phyloP scores from a whole-genome alignment of 345 rosid species.

The Brassica incana region DNA sequence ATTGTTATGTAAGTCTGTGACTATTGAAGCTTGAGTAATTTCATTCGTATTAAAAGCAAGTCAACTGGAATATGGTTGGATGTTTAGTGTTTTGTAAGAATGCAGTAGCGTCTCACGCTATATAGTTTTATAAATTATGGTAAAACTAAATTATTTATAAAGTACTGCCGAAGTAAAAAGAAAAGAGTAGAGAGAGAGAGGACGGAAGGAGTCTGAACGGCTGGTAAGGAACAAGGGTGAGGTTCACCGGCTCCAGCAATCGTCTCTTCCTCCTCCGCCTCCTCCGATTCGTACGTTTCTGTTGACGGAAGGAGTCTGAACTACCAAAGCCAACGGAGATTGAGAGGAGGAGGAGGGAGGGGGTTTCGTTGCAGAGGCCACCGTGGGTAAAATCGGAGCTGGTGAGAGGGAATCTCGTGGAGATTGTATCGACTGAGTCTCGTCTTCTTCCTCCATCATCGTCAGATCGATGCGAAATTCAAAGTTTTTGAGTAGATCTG shows the following conservation, averaged over 20 bases:
- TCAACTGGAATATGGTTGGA: not conserved
- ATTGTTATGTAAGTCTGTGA: not conserved
- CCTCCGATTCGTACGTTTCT: constrained; percentile 40
- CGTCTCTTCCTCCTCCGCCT: constrained; percentile 59
- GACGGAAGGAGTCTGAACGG: too few species aligned
- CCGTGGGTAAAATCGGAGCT: constrained; percentile 35
- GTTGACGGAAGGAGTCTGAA: constrained; percentile 36
- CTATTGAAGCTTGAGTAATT: too few species aligned
- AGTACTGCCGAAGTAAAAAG: not conserved
- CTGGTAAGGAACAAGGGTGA: too few species aligned
- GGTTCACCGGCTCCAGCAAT: constrained; percentile 67
- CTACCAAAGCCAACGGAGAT: constrained; percentile 39
- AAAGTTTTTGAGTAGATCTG: constrained; percentile 1
- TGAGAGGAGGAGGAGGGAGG: constrained; percentile 10
- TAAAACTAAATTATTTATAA: not conserved
- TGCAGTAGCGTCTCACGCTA: not conserved
- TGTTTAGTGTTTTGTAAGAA: not conserved
- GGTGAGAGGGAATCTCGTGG: constrained; percentile 42
- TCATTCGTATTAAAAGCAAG: too few species aligned
- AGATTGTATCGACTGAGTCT: constrained; percentile 46
- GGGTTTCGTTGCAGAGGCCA: constrained; percentile 38
- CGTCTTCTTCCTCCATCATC: constrained; percentile 63
- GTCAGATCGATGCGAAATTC: not conserved
- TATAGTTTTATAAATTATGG: not conserved
- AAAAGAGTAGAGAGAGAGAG: too few species aligned